Base-by-base conservation (phyloP, 495 filamentous ascomycete species). In the Xylaria palmicola region DNA sequence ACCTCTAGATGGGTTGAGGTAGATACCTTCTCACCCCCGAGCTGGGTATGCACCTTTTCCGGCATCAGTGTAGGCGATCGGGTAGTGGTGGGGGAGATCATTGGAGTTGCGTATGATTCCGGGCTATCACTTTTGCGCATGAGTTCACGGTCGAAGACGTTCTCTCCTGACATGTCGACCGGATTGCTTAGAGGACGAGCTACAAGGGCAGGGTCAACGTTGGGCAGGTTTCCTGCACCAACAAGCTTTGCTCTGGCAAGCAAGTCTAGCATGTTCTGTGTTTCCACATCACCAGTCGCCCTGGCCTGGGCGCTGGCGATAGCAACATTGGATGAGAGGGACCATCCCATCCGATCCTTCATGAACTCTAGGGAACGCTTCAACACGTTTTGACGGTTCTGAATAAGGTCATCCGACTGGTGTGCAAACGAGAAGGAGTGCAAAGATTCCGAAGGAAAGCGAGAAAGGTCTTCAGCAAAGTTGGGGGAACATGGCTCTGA, bases 381-480 rank as follows among this genome's bases (percentile, higher is more conserved):
- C 66, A 99, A 71, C 19, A 96, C 88, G 75, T 92, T 97, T 69
- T 98, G 95, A 47, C 95, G 85, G 68, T 80, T 97, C 68, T 96
- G 90, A 27, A 98, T 83, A 44, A 89, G 79, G 66, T 97, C 93
- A 68, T 96, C 93, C 5, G 93, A 92, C 73, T 96, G 93, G 59
- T 97, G 91, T 3, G 95, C 91, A 72, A 99, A 99, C 30, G 95
- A 98, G 76, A 99, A 99, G 0, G 95, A 98, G 71, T 99, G 94
- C 59, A 99, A 75, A 0, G 94, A 99, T 73, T 99, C 94, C 66
- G 90, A 90, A 1, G 95, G 93, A 69, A 98, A 99, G 44, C 92
- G 85, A 45, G 86, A 85, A 30, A 99, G 84, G 67, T 98, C 94
- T 81, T 98, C 94, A 66, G 88, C 79, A 62, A 92, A 89, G 45